phyloP scores from a whole-genome alignment of 176 grass and related monocot genomes.

The Secale cereale region DNA sequence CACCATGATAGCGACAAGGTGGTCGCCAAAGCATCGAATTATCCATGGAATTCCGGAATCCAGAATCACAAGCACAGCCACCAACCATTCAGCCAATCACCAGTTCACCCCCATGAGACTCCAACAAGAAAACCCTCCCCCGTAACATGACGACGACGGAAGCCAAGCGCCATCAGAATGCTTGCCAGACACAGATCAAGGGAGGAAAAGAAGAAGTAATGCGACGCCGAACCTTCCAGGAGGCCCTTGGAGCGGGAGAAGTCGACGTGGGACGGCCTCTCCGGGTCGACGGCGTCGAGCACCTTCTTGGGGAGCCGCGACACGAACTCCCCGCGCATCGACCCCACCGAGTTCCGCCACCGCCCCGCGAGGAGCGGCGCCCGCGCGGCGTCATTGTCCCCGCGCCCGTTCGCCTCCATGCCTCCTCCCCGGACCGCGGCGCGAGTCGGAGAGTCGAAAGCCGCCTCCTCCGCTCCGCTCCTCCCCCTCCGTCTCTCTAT shows the following conservation, averaged over 20 bases:
- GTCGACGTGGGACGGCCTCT: constrained; percentile 58
- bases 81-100: constrained; percentile 3
- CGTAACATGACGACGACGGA: background rate
- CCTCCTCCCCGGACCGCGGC: background rate
- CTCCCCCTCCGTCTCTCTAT: background rate
- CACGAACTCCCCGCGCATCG: constrained; percentile 68
- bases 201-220: background rate
- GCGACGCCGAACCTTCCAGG: constrained; percentile 37
- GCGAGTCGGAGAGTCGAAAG: background rate
- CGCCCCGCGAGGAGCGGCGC: constrained; percentile 45
- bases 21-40: constrained; percentile 12
- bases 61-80: background rate
- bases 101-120: background rate
- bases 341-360: constrained; percentile 64
- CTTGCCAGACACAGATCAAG: background rate
- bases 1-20: background rate
- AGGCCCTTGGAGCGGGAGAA: constrained; percentile 69
- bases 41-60: constrained; percentile 3
- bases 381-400: constrained; percentile 32
- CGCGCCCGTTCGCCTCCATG: constrained; percentile 32
- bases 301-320: constrained; percentile 81
- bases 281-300: constrained; percentile 62
- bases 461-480: background rate
- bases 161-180: background rate
- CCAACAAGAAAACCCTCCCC: background rate